Conservation (phyloP, 306 rosid genomes). For the Styphnolobium japonicum region DNA sequence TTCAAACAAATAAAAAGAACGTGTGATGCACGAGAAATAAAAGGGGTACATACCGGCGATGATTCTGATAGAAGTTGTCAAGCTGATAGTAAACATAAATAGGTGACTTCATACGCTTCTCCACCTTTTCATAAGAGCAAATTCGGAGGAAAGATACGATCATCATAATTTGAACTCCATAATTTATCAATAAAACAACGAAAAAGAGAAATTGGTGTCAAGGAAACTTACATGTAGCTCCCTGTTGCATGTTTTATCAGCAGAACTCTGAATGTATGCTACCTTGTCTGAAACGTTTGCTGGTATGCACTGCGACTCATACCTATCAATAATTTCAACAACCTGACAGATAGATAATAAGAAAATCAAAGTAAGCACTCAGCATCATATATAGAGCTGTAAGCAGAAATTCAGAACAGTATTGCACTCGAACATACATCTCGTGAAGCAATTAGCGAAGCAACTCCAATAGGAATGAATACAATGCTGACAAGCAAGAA, state of each 20-base stretch:
- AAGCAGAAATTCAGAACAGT: conserved; percentile 14
- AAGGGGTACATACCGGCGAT: conserved; percentile 61
- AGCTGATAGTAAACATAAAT: conserved; percentile 88
- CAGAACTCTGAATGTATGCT: conserved; percentile 53
- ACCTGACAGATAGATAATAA: conserved; percentile 50
- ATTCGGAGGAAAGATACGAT: conserved; percentile 7
- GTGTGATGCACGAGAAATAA: conserved; percentile 3
- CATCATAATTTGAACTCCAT: conserved; percentile 14
- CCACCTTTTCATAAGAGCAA: conserved; percentile 49
- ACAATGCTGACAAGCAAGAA: conserved; percentile 75
- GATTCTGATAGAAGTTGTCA: conserved; percentile 94
- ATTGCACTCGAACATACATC: conserved; percentile 51
- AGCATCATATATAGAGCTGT: conserved; percentile 22
- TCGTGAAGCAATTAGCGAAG: conserved; percentile 72
- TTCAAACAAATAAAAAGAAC: background rate
- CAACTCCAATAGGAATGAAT: conserved; percentile 93
- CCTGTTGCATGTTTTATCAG: conserved; percentile 48
- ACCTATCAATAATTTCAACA: conserved; percentile 78
- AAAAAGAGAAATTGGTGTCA: background rate
- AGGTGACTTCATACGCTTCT: conserved; percentile 71
- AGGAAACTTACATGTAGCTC: conserved; percentile 45
- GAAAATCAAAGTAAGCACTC: conserved; percentile 22
- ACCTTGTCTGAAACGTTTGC: conserved; percentile 30
- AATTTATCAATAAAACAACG: background rate
- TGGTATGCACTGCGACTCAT: conserved; percentile 67